phyloP scores from a whole-genome alignment of 257 asterid species.

The Misopates orontium region DNA sequence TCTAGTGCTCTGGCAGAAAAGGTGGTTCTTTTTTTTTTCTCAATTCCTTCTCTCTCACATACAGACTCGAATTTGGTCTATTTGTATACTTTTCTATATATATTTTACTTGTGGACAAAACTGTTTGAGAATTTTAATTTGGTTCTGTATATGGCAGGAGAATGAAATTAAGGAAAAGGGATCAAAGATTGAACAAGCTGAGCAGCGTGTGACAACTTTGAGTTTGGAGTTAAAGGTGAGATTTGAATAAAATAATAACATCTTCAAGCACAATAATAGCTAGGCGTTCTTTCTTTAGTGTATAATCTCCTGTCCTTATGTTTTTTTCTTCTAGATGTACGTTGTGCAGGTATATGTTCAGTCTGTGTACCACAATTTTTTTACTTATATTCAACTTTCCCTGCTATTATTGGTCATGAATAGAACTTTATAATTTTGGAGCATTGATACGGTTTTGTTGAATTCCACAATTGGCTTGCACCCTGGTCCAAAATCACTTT shows the following conservation, averaged over 20 bases:
- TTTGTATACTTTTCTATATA: background rate
- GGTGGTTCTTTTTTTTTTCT: conserved; percentile 45
- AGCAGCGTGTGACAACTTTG: conserved; percentile 79
- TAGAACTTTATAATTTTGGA: background rate
- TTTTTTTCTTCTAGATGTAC: background rate
- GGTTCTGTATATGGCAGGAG: conserved; percentile 55
- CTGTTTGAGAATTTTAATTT: conserved; percentile 14
- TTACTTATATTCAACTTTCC: background rate
- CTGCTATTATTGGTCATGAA: background rate
- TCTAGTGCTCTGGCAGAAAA: conserved; percentile 63
- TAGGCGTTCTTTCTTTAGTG: conserved; percentile 8
- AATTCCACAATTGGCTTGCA: conserved; percentile 11
- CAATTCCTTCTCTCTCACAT: conserved; percentile 11
- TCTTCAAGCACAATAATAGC: conserved; percentile 11
- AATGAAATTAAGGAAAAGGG: conserved; percentile 75
- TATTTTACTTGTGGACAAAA: background rate
- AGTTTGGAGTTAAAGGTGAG: conserved; percentile 83
- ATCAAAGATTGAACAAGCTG: conserved; percentile 73
- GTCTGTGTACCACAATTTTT: background rate
- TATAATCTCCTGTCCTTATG: background rate
- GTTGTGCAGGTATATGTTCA: background rate
- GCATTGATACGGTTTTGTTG: background rate
- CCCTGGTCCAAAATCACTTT: background rate
- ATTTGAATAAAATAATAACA: conserved; percentile 1
- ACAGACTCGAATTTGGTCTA: background rate